phyloP scores from a whole-genome alignment of 495 filamentous ascomycete species.

The Talaromyces thailandensis region DNA sequence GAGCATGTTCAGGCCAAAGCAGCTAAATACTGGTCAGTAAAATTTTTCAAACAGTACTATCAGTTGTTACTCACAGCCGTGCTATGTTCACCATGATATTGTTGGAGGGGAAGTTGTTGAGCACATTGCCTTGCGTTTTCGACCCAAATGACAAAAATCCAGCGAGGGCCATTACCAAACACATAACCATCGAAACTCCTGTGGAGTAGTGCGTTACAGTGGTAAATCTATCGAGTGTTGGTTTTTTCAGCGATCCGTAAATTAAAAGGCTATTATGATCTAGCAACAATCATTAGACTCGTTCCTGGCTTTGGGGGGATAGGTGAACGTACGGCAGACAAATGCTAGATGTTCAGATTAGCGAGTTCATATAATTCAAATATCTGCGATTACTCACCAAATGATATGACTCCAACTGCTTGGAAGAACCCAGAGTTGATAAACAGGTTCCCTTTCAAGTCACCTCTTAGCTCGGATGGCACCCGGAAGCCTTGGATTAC shows the following conservation, averaged over 20 bases:
- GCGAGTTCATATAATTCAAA: conserved; percentile 7
- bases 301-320: not conserved
- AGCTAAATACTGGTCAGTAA: conserved; percentile 24
- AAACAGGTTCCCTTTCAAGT: conserved; percentile 54
- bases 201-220: conserved; percentile 90
- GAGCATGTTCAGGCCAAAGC: conserved; percentile 97
- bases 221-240: conserved; percentile 89
- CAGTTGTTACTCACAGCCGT: conserved; percentile 48
- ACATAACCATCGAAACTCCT: conserved; percentile 77
- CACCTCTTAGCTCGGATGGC: conserved; percentile 58
- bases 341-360: conserved; percentile 52
- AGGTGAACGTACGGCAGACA: conserved; percentile 62
- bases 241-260: conserved; percentile 89
- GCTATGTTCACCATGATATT: conserved; percentile 92
- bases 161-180: conserved; percentile 75
- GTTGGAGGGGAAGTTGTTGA: conserved; percentile 91
- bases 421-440: conserved; percentile 85
- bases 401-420: conserved; percentile 94
- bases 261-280: conserved; percentile 96
- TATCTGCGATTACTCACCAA: conserved; percentile 48
- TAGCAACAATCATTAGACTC: conserved; percentile 12
- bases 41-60: not conserved
- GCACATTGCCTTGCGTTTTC: conserved; percentile 84
- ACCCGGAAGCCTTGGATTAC: conserved; percentile 73
- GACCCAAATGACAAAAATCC: conserved; percentile 92